These are phyloP conservation scores for Aegilops sharonensis DNA, from an alignment of 176 grass and related monocot species.

Conservation along the genomic window DNA sequence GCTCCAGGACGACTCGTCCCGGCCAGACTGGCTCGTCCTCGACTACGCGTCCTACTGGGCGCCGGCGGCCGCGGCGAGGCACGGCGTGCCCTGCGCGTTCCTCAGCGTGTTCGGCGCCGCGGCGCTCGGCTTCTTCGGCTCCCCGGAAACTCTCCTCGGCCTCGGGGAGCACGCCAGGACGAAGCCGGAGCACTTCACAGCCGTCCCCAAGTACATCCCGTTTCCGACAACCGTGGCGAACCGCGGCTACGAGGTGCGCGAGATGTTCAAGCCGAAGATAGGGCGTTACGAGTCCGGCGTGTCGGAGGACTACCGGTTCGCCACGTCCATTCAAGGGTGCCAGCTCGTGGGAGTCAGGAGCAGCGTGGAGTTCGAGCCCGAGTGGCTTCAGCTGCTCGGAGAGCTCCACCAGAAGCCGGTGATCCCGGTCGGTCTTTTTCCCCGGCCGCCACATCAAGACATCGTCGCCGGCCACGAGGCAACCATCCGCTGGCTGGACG, in stretches of 20 bases:
- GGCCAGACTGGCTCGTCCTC: too few species aligned
- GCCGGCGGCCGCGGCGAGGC: too few species aligned
- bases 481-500: conserved; percentile 37
- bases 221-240: conserved; percentile 38
- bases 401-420: conserved; percentile 39
- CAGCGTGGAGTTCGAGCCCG: conserved; percentile 31
- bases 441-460: conserved; percentile 11
- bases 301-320: conserved; percentile 47
- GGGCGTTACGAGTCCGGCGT: conserved; percentile 33
- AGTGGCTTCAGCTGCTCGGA: conserved; percentile 34
- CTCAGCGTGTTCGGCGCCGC: too few species aligned
- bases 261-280: background rate
- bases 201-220: conserved; percentile 35
- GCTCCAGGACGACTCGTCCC: too few species aligned
- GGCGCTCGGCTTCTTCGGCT: too few species aligned
- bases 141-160: conserved; percentile 6
- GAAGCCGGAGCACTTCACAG: conserved; percentile 25
- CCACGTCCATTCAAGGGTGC: conserved; percentile 36
- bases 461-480: background rate
- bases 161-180: background rate
- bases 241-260: conserved; percentile 37
- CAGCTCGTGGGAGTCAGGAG: conserved; percentile 42
- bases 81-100: too few species aligned
- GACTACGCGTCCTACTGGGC: too few species aligned
- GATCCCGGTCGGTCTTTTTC: conserved; percentile 45